Percentiles rank a stretch among this genome's conserved stretches.
Evolutionary conservation across 306 rosid species (phyloP).

Genomic region (Acmispon strigosus): DNA sequence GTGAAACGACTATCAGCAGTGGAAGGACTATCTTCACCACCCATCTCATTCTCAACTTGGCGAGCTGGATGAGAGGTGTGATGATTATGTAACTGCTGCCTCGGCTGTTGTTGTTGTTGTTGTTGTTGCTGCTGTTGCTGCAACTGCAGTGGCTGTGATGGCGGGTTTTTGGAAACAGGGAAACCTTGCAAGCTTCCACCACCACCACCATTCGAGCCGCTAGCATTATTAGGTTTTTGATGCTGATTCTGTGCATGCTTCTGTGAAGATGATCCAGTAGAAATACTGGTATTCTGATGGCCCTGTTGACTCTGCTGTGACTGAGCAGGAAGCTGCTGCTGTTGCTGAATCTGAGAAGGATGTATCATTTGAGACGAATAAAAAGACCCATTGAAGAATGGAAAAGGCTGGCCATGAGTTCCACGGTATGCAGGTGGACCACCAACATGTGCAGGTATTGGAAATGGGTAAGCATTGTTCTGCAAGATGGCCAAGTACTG

Average conservation of each 20-base stretch:
- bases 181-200: slow-evolving; percentile 68
- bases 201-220: slow-evolving; percentile 32
- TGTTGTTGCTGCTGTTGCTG: slow-evolving; percentile 42
- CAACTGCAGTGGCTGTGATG: slow-evolving; percentile 44
- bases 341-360: slow-evolving; percentile 72
- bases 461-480: slow-evolving; percentile 80
- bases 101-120: slow-evolving; percentile 39
- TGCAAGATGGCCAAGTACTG: slow-evolving; percentile 87
- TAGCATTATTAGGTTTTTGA: slow-evolving; percentile 55
- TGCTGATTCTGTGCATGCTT: slow-evolving; percentile 83
- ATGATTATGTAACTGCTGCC: slow-evolving; percentile 49
- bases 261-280: slow-evolving; percentile 77
- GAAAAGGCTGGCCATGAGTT: slow-evolving; percentile 68
- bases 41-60: slow-evolving; percentile 73
- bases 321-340: slow-evolving; percentile 52
- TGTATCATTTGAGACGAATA: slow-evolving; percentile 80
- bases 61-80: slow-evolving; percentile 52
- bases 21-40: slow-evolving; percentile 83
- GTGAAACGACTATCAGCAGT: slow-evolving; percentile 68
- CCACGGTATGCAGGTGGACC: slow-evolving; percentile 83
- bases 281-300: slow-evolving; percentile 60
- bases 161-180: slow-evolving; percentile 57
- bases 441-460: slow-evolving; percentile 86
- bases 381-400: slow-evolving; percentile 80
- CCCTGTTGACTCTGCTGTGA: slow-evolving; percentile 69